Conservation (phyloP, 2,329 filamentous ascomycete genomes). For the Trichothecium sympodiale region DNA sequence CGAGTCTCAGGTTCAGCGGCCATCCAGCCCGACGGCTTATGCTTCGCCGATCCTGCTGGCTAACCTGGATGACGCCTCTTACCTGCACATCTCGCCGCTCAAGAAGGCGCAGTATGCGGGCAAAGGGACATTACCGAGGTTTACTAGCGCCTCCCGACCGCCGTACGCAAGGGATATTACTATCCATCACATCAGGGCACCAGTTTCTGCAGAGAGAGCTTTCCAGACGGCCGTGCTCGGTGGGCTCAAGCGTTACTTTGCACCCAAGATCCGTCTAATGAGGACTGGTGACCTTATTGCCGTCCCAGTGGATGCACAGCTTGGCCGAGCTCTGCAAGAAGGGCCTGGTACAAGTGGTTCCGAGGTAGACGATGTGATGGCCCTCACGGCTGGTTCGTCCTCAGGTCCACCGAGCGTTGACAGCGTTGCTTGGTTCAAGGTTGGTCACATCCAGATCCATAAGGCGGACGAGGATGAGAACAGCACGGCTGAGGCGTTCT, state of each 20-base stretch:
- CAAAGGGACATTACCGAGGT: constrained; percentile 43
- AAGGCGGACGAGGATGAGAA: constrained; percentile 45
- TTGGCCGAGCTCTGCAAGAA: constrained; percentile 75
- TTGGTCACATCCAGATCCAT: constrained; percentile 58
- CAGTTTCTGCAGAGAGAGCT: constrained; percentile 72
- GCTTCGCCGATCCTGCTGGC: constrained; percentile 78
- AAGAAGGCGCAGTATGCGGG: constrained; percentile 38
- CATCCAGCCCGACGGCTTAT: constrained; percentile 52
- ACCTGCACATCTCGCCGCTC: constrained; percentile 67
- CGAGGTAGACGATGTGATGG: constrained; percentile 61
- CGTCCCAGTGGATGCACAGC: constrained; percentile 74
- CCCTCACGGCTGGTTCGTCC: constrained; percentile 32
- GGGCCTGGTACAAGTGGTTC: constrained; percentile 40
- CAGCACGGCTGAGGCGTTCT: constrained; percentile 55
- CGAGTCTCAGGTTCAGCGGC: constrained; percentile 55
- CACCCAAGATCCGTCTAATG: constrained; percentile 69
- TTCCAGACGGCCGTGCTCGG: constrained; percentile 80
- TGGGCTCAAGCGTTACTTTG: constrained; percentile 81
- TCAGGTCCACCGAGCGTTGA: constrained; percentile 26
- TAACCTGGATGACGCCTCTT: constrained; percentile 70
- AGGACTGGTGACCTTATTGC: constrained; percentile 82
- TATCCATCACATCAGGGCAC: constrained; percentile 78
- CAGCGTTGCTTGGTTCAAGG: constrained; percentile 83
- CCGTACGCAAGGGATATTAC: constrained; percentile 66
- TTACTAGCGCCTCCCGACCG: constrained; percentile 42